Evolutionary conservation across 1,284 basidiomycete genomes (phyloP).

Genomic region (Phellinidium pouzarii): DNA sequence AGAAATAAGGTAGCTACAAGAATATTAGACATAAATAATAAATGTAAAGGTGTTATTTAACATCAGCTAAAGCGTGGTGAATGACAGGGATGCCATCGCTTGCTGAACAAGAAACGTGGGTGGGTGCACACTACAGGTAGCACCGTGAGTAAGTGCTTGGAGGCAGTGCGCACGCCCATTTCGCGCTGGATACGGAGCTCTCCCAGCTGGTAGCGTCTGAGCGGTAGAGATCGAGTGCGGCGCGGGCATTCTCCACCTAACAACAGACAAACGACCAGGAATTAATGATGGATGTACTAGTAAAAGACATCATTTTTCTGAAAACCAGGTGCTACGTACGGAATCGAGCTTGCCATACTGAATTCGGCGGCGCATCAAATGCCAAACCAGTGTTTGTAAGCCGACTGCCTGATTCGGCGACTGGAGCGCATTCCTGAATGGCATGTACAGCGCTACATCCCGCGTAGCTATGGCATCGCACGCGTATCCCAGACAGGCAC

Average conservation of each 20-base stretch:
- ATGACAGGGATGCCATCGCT: background rate
- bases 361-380: constrained; percentile 68
- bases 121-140: constrained; percentile 36
- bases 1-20: too few species aligned
- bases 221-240: constrained; percentile 68
- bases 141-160: constrained; percentile 74
- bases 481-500: background rate
- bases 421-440: constrained; percentile 64
- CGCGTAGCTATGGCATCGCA: constrained; percentile 43
- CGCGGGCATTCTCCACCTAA: constrained; percentile 73
- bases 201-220: constrained; percentile 65
- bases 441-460: constrained; percentile 74
- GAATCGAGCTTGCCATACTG: constrained; percentile 65
- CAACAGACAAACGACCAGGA: constrained; percentile 19
- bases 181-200: constrained; percentile 44
- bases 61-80: too few species aligned
- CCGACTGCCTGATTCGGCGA: constrained; percentile 61
- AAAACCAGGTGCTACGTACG: constrained; percentile 41
- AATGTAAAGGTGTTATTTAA: too few species aligned
- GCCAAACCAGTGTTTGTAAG: constrained; percentile 71
- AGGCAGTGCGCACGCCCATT: constrained; percentile 72
- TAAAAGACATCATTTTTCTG: too few species aligned
- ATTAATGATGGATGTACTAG: constrained; percentile 46
- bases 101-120: background rate
- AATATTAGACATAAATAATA: too few species aligned